Evolutionary conservation across 768 basidiomycete species (phyloP).

Genomic region (Sistotremastrum suecicum): DNA sequence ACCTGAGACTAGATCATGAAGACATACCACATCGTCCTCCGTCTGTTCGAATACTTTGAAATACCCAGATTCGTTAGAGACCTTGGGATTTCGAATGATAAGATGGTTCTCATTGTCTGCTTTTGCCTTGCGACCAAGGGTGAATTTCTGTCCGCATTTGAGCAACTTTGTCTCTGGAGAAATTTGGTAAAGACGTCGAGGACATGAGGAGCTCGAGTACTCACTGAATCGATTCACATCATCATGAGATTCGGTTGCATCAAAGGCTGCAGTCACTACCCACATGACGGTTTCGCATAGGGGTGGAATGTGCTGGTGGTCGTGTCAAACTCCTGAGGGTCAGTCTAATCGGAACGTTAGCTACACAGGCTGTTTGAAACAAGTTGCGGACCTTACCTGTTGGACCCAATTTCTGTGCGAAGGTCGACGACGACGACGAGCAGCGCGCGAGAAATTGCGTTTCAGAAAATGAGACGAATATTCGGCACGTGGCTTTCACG

Average conservation of each 20-base stretch:
- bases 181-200: neutral
- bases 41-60: slow-evolving; percentile 42
- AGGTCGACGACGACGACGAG: too few relatives aligned
- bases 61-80: slow-evolving; percentile 48
- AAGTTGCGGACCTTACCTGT: too few relatives aligned
- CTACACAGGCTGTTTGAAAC: too few relatives aligned
- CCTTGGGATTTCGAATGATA: slow-evolving; percentile 41
- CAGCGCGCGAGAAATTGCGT: too few relatives aligned
- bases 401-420: too few relatives aligned
- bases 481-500: too few relatives aligned
- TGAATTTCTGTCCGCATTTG: slow-evolving; percentile 40
- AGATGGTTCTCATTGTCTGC: slow-evolving; percentile 18
- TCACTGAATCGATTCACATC: slow-evolving; percentile 28
- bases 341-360: too few relatives aligned
- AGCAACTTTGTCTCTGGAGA: slow-evolving; percentile 40
- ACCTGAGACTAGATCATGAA: neutral
- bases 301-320: too few relatives aligned
- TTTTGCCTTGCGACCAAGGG: slow-evolving; percentile 42
- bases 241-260: slow-evolving; percentile 19
- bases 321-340: too few relatives aligned
- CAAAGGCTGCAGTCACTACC: slow-evolving; percentile 41
- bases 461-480: too few relatives aligned
- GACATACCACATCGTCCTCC: slow-evolving; percentile 40
- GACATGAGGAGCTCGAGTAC: slow-evolving; percentile 6
- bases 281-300: slow-evolving; percentile 26